Conservation (phyloP, 2,329 filamentous ascomycete genomes). For the Colletotrichum sp. region DNA sequence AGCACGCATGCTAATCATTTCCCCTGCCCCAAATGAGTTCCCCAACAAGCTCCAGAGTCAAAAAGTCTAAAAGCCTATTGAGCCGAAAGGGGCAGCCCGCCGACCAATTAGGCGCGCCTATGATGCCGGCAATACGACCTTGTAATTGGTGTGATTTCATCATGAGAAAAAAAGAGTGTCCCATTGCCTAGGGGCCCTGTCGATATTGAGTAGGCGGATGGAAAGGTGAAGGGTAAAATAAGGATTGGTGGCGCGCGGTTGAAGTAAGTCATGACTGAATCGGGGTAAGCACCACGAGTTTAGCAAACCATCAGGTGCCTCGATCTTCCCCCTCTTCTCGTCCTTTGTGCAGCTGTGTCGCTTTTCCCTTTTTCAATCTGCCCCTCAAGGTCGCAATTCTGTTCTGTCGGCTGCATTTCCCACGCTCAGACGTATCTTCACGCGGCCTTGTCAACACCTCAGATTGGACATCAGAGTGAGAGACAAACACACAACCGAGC, state of each 20-base stretch:
- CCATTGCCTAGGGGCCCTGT: background rate
- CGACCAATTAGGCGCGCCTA: background rate
- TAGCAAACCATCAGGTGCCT: background rate
- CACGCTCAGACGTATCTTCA: background rate
- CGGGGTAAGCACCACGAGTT: background rate
- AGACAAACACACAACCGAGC: background rate
- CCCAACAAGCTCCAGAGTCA: background rate
- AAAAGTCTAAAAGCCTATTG: background rate
- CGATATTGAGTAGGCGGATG: background rate
- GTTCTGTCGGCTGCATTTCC: background rate
- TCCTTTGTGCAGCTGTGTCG: background rate
- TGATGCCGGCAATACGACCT: background rate
- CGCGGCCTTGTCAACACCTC: background rate
- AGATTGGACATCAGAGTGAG: background rate
- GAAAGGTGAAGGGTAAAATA: background rate
- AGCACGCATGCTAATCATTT: background rate
- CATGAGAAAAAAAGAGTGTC: background rate
- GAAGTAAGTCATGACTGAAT: background rate
- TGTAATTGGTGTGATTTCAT: conserved; percentile 3
- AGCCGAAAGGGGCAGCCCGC: background rate
- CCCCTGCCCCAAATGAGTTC: background rate
- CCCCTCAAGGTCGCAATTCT: background rate
- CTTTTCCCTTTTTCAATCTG: background rate
- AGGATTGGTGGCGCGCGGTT: background rate
- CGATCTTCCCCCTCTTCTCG: background rate